phyloP scores from a whole-genome alignment of 2,329 filamentous ascomycete species.

The Teratosphaeria destructans region DNA sequence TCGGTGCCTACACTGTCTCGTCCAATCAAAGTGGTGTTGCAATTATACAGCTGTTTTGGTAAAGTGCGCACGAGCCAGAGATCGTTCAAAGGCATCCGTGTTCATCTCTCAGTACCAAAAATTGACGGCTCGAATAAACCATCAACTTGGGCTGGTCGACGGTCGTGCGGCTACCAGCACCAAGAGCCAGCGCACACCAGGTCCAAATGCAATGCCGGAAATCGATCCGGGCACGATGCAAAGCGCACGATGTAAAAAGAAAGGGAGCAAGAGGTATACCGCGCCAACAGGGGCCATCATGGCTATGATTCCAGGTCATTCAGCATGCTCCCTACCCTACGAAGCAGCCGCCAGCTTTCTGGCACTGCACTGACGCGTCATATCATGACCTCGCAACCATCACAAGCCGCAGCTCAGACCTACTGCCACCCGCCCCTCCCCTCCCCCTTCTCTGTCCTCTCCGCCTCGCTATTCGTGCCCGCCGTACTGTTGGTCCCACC shows the following conservation, averaged over 20 bases:
- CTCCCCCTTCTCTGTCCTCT: slow-evolving; percentile 1
- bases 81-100: neutral
- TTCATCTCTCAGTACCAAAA: neutral
- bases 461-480: slow-evolving; percentile 2
- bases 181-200: neutral
- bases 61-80: no score
- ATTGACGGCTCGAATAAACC: neutral
- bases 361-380: neutral
- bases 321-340: neutral
- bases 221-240: neutral
- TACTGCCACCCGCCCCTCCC: neutral
- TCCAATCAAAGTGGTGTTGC: no score
- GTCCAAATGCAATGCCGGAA: neutral
- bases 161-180: neutral
- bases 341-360: neutral
- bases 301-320: neutral
- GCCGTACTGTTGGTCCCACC: slow-evolving; percentile 3
- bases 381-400: neutral
- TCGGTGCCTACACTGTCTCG: no score
- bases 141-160: neutral
- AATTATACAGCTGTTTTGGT: no score
- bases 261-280: no score
- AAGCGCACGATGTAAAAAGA: neutral
- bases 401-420: neutral
- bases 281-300: neutral